Base-by-base conservation (phyloP, 768 basidiomycete genomes). In the Leccinum longicurvipes region DNA sequence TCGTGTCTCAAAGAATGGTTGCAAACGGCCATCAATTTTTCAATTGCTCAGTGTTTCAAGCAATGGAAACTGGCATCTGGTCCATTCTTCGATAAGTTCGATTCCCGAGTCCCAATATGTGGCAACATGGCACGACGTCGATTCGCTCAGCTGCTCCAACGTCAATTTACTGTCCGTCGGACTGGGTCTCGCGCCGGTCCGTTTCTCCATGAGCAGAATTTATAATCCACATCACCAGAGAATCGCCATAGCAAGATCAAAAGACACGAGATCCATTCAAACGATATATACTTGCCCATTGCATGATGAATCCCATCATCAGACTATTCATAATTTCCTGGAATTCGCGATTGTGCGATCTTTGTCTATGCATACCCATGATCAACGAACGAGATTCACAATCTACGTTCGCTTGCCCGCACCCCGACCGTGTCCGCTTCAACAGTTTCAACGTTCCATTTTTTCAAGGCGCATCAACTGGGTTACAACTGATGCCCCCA, bases 401-500 rank as follows among this genome's bases (percentile, higher is more conserved):
- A 19, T 19, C n/a, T 41, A 41, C 10, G n/a, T 11, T 19, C 19
- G 4, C 23, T 24, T 5, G 3, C 21, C 12, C 12, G 6, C 42
- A 19, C 47, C 28, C 29, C 29, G n/a, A 25, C 32, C 19, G 58
- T 46, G 66, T 17, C 62, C 62, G n/a, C 47, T 67, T 42, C n/a
- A 28, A 41, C 25, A 4, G 32, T 39, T 39, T 39, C 36, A n/a
- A 39, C 36, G 9, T 19, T 41, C 39, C 19, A 41, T 19, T 4
- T 11, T 31, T 48, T 71, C 66, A 71, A 27, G 71, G 60, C 6
- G 63, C 67, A 60, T 89, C 78, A 28, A 93, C 81, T 6, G 92
- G 91, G 64, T 96, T 92, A 94, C 93, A 96, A 58, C 81, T 86
- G 44, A 89, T 72, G 0, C 87, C 83, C 3, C 93, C 93, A 0